Conservation (phyloP, 495 filamentous ascomycete genomes). For the Pyrenula aspistea region DNA sequence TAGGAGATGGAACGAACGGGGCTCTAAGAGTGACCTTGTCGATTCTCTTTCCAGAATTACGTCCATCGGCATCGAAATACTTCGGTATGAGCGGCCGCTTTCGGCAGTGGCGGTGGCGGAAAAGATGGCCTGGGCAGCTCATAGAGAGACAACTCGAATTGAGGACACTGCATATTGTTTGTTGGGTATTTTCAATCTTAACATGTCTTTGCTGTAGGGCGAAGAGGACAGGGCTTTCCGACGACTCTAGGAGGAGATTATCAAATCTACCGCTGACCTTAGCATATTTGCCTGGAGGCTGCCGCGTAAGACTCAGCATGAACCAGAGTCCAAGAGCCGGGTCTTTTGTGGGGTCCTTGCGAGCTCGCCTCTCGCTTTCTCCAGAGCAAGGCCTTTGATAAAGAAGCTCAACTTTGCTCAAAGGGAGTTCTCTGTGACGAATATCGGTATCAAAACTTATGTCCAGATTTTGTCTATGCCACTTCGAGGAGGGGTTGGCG, state of each 20-base stretch:
- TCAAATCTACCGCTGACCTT: constrained; percentile 4
- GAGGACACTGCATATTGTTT: constrained; percentile 24
- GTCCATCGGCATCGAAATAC: constrained; percentile 3
- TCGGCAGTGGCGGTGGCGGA: constrained; percentile 9
- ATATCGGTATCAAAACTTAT: constrained; percentile 1
- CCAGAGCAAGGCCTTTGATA: neutral
- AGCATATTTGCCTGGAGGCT: constrained; percentile 8
- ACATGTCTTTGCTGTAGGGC: constrained; percentile 25
- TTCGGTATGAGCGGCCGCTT: constrained; percentile 2
- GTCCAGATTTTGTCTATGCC: neutral
- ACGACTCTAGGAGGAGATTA: constrained; percentile 9
- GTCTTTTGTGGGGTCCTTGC: neutral
- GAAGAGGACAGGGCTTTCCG: constrained; percentile 14
- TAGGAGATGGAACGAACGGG: constrained; percentile 10
- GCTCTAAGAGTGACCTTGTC: constrained; percentile 8
- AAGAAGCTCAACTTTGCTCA: neutral
- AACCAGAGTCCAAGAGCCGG: neutral
- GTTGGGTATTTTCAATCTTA: constrained; percentile 20
- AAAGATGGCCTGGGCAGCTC: constrained; percentile 21
- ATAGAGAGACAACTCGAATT: constrained; percentile 11
- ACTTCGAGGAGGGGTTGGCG: neutral
- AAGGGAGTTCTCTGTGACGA: neutral
- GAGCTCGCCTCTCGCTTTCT: neutral
- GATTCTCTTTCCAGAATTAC: constrained; percentile 9
- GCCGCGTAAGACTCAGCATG: neutral